phyloP scores from a whole-genome alignment of 2,329 filamentous ascomycete species.

The Metarhizium anisopliae region DNA sequence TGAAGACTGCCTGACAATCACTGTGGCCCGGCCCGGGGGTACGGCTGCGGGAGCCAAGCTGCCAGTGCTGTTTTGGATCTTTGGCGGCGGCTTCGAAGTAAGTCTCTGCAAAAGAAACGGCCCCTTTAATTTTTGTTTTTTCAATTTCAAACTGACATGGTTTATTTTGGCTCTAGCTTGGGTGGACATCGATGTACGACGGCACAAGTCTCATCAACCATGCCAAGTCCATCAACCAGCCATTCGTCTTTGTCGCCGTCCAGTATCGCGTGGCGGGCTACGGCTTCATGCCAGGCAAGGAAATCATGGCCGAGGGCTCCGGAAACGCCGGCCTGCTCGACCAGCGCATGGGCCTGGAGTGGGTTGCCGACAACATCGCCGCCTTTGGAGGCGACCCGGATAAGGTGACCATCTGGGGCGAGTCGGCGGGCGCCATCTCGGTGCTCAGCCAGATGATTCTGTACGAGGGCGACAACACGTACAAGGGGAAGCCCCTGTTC shows the following conservation, averaged over 20 bases:
- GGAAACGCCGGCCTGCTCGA: constrained; percentile 42
- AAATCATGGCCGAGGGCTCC: constrained; percentile 40
- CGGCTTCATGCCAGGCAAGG: constrained; percentile 62
- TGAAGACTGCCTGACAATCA: constrained; percentile 44
- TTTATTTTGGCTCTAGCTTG: neutral
- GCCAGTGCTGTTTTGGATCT: constrained; percentile 50
- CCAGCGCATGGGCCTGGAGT: constrained; percentile 63
- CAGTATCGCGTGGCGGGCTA: constrained; percentile 72
- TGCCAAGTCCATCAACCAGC: constrained; percentile 17
- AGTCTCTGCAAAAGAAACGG: neutral
- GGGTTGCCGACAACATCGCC: constrained; percentile 69
- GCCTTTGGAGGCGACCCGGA: constrained; percentile 69
- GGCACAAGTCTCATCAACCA: neutral
- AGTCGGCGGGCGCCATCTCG: constrained; percentile 63
- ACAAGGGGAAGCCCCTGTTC: constrained; percentile 52
- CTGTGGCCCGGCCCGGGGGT: constrained; percentile 36
- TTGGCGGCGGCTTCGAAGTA: constrained; percentile 35
- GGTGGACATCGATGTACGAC: neutral
- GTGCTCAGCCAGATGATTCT: constrained; percentile 62
- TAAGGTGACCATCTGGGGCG: constrained; percentile 73
- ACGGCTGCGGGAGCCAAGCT: constrained; percentile 33
- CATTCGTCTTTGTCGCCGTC: constrained; percentile 66
- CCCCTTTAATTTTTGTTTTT: neutral
- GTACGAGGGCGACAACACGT: neutral
- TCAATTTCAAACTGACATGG: neutral